A percentile compares a stretch with the other conserved stretches of the same genome.
phyloP scores from a whole-genome alignment of 2,329 filamentous ascomycete genomes.

The Bipolaris zeicola region DNA sequence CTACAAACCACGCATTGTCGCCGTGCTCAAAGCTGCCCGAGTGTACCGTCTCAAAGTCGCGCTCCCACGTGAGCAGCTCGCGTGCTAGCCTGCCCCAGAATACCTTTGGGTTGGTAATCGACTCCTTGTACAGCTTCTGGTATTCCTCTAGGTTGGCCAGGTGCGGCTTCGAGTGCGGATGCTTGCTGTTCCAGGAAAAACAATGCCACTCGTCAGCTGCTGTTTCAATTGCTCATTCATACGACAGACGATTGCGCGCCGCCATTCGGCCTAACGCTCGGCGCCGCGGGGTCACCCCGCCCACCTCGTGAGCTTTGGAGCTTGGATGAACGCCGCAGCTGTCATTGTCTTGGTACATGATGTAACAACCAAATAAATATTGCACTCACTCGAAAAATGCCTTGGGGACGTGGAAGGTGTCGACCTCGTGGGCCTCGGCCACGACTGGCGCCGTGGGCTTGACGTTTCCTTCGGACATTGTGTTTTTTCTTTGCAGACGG shows the following conservation, averaged over 20 bases:
- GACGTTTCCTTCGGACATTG: constrained; percentile 54
- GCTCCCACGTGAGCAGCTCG: constrained; percentile 87
- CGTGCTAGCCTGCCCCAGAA: constrained; percentile 90
- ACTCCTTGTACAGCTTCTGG: constrained; percentile 73
- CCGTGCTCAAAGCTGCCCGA: constrained; percentile 76
- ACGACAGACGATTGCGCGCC: constrained; percentile 7
- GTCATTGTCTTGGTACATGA: constrained; percentile 21
- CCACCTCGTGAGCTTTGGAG: constrained; percentile 17
- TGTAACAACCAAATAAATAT: constrained; percentile 26
- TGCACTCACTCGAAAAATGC: constrained; percentile 50
- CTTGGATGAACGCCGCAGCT: constrained; percentile 17
- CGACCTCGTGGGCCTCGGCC: constrained; percentile 75
- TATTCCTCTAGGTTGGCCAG: constrained; percentile 66
- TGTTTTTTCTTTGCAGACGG: constrained; percentile 15
- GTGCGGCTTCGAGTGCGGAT: constrained; percentile 64
- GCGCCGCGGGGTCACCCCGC: constrained; percentile 46
- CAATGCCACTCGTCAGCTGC: constrained; percentile 17
- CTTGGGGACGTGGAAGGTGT: constrained; percentile 69
- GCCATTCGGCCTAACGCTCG: constrained; percentile 11
- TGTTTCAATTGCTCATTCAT: constrained; percentile 2
- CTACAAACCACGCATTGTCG: constrained; percentile 92
- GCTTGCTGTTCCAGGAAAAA: constrained; percentile 54
- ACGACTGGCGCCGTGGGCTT: constrained; percentile 59
- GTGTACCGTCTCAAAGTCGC: constrained; percentile 88
- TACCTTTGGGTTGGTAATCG: constrained; percentile 83